phyloP scores from a whole-genome alignment of 164 flowering plant species.

The Berberis thunbergii region DNA sequence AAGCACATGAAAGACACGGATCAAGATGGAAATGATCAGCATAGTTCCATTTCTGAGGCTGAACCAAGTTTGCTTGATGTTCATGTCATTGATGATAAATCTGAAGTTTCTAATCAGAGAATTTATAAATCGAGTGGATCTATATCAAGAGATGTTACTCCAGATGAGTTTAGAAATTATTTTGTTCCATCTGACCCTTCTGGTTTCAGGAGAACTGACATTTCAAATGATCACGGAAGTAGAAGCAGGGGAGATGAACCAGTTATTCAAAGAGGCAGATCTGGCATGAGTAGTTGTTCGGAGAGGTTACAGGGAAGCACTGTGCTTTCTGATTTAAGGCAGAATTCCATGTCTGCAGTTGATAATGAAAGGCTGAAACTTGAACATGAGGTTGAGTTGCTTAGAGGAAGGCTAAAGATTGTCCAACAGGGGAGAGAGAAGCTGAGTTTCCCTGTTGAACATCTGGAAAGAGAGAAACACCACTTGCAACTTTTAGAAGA shows the following conservation, averaged over 20 bases:
- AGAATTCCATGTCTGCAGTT: conserved; percentile 58
- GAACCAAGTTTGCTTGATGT: conserved; percentile 50
- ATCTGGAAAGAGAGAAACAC: conserved; percentile 38
- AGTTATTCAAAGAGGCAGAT: conserved; percentile 29
- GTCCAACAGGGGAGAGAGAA: conserved; percentile 74
- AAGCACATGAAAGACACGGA: conserved; percentile 16
- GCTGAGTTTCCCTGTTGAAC: conserved; percentile 46
- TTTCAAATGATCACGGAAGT: conserved; percentile 12
- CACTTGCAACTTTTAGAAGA: conserved; percentile 64
- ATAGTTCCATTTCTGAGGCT: conserved; percentile 12
- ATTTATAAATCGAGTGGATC: conserved; percentile 13
- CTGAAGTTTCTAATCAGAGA: conserved; percentile 7
- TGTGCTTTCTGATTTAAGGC: conserved; percentile 25
- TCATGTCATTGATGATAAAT: conserved; percentile 46
- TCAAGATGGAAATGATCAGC: conserved; percentile 4
- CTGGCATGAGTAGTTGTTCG: conserved; percentile 23
- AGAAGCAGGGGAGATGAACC: conserved; percentile 15
- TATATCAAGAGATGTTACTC: conserved; percentile 4
- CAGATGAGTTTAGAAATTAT: conserved; percentile 9
- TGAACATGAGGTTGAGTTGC: conserved; percentile 66
- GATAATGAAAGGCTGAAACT: conserved; percentile 67
- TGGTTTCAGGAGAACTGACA: conserved; percentile 9
- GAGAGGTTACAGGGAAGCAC: conserved; percentile 16
- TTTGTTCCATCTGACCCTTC: conserved; percentile 15
- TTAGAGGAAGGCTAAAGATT: conserved; percentile 54